Base-by-base conservation (phyloP, 1,139 yeast species). In the Williopsis jadinii region DNA sequence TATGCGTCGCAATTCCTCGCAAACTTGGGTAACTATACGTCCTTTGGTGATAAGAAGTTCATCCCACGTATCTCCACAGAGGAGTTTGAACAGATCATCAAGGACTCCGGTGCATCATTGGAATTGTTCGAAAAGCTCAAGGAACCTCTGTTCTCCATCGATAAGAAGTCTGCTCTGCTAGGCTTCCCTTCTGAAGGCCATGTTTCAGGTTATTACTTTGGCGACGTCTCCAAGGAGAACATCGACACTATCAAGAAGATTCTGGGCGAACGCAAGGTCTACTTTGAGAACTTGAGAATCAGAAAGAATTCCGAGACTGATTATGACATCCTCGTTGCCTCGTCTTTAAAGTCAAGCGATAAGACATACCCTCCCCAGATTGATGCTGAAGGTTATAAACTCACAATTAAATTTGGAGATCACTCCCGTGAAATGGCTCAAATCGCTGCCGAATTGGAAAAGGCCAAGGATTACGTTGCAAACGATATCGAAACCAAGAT, bases 1-100 rank as follows among this genome's bases (percentile, higher is more conserved):
- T 87, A 85, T 54, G 79, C 87, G 9, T 75, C 90, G 28, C 95
- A 85, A 62, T 82, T 87, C 56, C 67, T 87, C 54, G 70, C 82
- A 39, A 87, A 87, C 61, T 70, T 83, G 58, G 96, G 96, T 48
- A 87, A 87, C 61, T 87, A 77, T 70, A 86, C 85, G 64, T 82
- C 94, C 1, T 87, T 87, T 63, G 96, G 96, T 48, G 95, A 87
- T 63, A 77, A 76, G 50, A 87, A 87, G 63, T 86, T 86, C 58
- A 70, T 87, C 50, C 96, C 96, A 32, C 66, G 76, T 37, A 55
- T 85, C 34, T 40, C 69, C 1, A 55, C 52, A 33, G 73, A 63
- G 1, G 69, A 70, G 4, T 80, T 86, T 51, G 73, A 66, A 44
- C 51, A 64, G 15, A 60, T 70, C n/a, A 63, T 79, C 14, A 54